These are phyloP conservation scores for Exophiala xenobiotica DNA, from an alignment of 2,329 filamentous ascomycete species.

Conservation along the genomic window DNA sequence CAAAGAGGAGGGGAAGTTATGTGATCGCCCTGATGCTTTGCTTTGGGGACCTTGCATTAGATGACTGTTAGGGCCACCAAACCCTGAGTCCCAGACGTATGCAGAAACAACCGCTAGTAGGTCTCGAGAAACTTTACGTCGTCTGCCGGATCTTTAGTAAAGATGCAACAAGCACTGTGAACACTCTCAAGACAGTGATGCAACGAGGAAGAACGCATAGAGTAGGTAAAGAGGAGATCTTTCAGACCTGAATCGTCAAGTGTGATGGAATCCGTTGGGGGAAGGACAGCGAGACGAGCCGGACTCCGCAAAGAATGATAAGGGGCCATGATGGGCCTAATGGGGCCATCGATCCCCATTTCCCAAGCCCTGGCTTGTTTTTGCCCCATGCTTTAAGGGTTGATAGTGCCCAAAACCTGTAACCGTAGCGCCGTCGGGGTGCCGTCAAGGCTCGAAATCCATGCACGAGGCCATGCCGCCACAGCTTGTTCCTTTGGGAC, in stretches of 20 bases:
- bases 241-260: not conserved
- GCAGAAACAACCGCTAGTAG: not conserved
- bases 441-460: not conserved
- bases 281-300: not conserved
- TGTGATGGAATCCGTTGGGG: not conserved
- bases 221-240: not conserved
- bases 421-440: not conserved
- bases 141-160: no score
- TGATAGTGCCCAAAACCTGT: not conserved
- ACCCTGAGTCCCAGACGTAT: not conserved
- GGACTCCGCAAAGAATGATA: not conserved
- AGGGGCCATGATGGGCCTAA: not conserved
- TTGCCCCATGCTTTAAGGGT: not conserved
- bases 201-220: not conserved
- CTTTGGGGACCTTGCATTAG: not conserved
- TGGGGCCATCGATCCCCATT: not conserved
- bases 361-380: not conserved
- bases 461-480: no score
- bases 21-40: not conserved
- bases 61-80: not conserved
- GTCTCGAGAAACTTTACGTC: no score
- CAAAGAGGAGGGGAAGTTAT: not conserved
- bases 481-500: not conserved
- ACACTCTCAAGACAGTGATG: not conserved
- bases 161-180: no score